A percentile compares a stretch with the other conserved stretches of the same genome.
Evolutionary conservation across 768 basidiomycete genomes (phyloP).

Genomic region (Mrakia gelida): DNA sequence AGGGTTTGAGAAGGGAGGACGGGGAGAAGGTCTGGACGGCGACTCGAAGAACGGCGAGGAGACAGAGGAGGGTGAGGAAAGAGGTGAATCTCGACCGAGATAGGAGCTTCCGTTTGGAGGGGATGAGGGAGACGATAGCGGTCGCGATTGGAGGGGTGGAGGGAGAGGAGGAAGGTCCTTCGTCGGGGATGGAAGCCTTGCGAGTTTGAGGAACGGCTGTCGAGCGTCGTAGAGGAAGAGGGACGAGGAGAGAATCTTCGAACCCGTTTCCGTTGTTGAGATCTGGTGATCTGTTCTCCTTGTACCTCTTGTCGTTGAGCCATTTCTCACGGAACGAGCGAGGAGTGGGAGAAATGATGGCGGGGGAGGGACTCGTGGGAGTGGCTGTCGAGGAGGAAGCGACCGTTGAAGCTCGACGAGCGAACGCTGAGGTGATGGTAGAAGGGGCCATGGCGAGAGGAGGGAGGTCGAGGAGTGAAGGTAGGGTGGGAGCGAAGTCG

Average conservation of each 20-base stretch:
- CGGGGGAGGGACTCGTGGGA: neutral
- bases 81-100: neutral
- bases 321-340: neutral
- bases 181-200: neutral
- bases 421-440: neutral
- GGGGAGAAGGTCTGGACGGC: neutral
- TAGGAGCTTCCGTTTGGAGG: neutral
- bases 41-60: neutral
- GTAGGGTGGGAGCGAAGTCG: neutral
- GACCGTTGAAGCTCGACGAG: neutral
- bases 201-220: neutral
- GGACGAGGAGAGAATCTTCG: neutral
- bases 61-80: neutral
- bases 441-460: neutral
- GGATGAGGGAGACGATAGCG: neutral
- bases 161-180: neutral
- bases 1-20: neutral
- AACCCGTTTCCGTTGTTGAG: slow-evolving; percentile 21
- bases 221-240: neutral
- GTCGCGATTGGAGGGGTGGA: neutral
- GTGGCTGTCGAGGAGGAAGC: neutral
- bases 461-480: neutral
- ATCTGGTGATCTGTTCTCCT: slow-evolving; percentile 15
- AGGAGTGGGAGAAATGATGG: neutral
- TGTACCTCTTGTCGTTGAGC: slow-evolving; percentile 7